These are phyloP conservation scores for Rhipidocladum racemiflorum DNA, from an alignment of 176 grass and related monocot genomes.

Conservation along the genomic window DNA sequence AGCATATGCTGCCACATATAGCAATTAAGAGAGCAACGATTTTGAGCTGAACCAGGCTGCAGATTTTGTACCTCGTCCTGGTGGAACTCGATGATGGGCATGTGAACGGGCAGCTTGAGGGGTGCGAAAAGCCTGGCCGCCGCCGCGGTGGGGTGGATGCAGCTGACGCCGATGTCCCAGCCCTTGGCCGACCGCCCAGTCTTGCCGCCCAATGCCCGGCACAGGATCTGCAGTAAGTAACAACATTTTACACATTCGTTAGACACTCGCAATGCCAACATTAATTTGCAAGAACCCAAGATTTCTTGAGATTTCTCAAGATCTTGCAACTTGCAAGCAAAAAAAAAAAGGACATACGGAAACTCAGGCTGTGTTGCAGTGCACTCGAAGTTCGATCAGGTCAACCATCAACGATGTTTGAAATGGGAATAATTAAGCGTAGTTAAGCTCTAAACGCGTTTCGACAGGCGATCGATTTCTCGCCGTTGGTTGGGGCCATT, in stretches of 20 bases:
- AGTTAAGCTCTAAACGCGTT: not conserved
- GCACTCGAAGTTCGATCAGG: not conserved
- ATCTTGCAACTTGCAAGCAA: not conserved
- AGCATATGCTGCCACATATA: not conserved
- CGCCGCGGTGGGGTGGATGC: slow-evolving; percentile 77
- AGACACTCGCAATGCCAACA: not conserved
- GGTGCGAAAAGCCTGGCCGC: slow-evolving; percentile 57
- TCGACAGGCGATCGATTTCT: not conserved
- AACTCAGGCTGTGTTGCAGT: not conserved
- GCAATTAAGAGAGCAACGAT: not conserved
- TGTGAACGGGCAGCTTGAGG: slow-evolving; percentile 68
- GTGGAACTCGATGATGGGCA: slow-evolving; percentile 92
- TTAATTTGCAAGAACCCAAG: not conserved
- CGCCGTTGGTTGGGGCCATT: not conserved
- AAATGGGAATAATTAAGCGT: not conserved
- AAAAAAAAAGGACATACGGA: too few relatives aligned
- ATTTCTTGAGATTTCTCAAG: not conserved
- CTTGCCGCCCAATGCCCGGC: slow-evolving; percentile 72
- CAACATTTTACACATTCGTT: not conserved
- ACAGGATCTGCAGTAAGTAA: slow-evolving; percentile 43
- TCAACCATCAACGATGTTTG: not conserved
- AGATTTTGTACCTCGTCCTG: slow-evolving; percentile 53
- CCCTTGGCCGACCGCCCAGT: slow-evolving; percentile 61
- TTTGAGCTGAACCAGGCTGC: not conserved
- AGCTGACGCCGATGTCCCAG: slow-evolving; percentile 85